Conservation (phyloP, 2,329 filamentous ascomycete species). For the Fusarium nematophilum region DNA sequence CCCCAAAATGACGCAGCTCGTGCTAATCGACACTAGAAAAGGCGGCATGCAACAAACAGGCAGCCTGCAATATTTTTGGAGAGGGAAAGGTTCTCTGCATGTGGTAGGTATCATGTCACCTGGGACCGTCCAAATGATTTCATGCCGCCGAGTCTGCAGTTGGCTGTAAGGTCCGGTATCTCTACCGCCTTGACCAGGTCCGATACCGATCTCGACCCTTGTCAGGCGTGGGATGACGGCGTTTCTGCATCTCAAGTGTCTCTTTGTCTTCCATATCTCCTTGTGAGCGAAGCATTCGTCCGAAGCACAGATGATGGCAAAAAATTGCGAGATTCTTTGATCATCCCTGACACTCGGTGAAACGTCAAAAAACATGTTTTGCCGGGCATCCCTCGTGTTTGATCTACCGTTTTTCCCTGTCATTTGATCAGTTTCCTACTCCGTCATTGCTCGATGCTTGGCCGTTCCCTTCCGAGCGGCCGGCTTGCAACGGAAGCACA, state of each 20-base stretch:
- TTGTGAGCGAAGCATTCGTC: slow-evolving; percentile 9
- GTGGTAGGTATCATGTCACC: too few species aligned
- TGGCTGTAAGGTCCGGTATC: slow-evolving; percentile 23
- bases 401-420: background rate
- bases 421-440: background rate
- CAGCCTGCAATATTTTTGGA: slow-evolving; percentile 2
- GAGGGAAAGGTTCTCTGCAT: slow-evolving; percentile 23
- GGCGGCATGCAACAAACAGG: slow-evolving; percentile 25
- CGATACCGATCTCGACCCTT: slow-evolving; percentile 32
- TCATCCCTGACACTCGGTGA: slow-evolving; percentile 1
- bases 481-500: slow-evolving; percentile 38
- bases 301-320: slow-evolving; percentile 11
- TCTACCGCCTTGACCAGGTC: slow-evolving; percentile 24
- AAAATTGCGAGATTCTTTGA: background rate
- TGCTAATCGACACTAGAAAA: slow-evolving; percentile 36
- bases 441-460: slow-evolving; percentile 9
- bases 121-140: too few species aligned
- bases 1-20: slow-evolving; percentile 40
- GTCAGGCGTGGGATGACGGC: slow-evolving; percentile 35
- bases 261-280: slow-evolving; percentile 19
- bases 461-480: slow-evolving; percentile 39
- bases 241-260: too few species aligned
- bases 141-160: slow-evolving; percentile 10
- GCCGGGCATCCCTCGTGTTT: too few species aligned
- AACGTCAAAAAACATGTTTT: too few species aligned